Percentiles rank a stretch among this genome's conserved stretches.
phyloP scores from a whole-genome alignment of 2,329 filamentous ascomycete genomes.

The Colletotrichum horii region DNA sequence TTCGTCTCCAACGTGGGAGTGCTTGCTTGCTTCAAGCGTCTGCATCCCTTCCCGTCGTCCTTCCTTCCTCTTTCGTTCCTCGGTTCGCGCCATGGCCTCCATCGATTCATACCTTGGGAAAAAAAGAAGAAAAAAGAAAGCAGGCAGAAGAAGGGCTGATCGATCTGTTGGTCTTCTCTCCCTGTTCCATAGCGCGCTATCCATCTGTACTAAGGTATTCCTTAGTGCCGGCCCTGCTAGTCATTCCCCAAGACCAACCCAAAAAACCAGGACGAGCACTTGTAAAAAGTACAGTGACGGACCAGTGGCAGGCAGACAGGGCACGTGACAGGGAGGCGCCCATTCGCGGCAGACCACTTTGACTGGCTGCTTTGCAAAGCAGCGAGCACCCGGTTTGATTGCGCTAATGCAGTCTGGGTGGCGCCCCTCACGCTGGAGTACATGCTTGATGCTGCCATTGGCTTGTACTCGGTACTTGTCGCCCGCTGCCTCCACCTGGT shows the following conservation, averaged over 20 bases:
- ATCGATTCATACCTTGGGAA: not conserved
- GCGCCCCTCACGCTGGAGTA: not conserved
- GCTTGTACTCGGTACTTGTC: not conserved
- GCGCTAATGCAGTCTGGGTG: constrained; percentile 20
- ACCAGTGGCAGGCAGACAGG: not conserved
- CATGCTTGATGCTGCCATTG: not conserved
- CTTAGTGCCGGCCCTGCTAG: not conserved
- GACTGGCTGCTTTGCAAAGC: constrained; percentile 11
- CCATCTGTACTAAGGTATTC: not conserved
- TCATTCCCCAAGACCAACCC: not conserved
- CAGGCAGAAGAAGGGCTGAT: not conserved
- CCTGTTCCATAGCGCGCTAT: not conserved
- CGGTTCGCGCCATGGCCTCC: not conserved
- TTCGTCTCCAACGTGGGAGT: not conserved
- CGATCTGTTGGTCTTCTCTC: not conserved
- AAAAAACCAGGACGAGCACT: not conserved
- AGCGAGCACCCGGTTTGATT: constrained; percentile 16
- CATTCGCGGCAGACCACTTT: not conserved
- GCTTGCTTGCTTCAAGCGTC: not conserved
- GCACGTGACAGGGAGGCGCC: constrained; percentile 10
- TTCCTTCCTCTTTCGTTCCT: not conserved
- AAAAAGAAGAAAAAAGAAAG: not conserved
- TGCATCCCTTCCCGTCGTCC: not conserved
- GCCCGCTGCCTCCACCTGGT: not conserved
- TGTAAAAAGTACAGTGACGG: not conserved